Conservation (phyloP, 495 filamentous ascomycete species). For the Penicillium verhagenii region DNA sequence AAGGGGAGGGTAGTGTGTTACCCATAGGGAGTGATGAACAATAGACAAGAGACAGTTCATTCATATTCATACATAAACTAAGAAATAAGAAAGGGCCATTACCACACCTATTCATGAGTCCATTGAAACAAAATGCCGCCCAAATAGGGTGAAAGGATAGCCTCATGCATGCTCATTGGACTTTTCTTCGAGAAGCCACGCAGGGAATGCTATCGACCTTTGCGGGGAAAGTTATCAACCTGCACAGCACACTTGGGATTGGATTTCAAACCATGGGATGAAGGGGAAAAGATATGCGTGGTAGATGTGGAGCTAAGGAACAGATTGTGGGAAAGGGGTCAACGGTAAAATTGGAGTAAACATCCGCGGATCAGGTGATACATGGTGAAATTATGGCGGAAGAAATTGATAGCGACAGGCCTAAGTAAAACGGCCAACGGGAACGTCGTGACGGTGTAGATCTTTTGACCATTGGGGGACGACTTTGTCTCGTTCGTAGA, state of each 20-base stretch:
- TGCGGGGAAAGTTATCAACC: no score
- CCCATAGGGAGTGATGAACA: no score
- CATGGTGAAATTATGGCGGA: background rate
- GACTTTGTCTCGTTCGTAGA: slow-evolving; percentile 82
- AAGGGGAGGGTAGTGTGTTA: no score
- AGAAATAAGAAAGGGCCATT: slow-evolving; percentile 8
- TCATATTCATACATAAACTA: slow-evolving; percentile 29
- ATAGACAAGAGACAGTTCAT: background rate
- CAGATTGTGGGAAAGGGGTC: background rate
- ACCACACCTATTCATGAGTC: slow-evolving; percentile 12
- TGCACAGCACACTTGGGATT: background rate
- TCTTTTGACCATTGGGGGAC: slow-evolving; percentile 81
- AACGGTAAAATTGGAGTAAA: background rate
- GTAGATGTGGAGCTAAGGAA: background rate
- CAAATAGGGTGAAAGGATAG: no score
- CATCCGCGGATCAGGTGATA: background rate
- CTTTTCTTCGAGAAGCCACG: background rate
- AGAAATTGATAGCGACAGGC: background rate
- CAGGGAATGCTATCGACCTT: background rate
- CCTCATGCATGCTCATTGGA: background rate
- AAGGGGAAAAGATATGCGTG: background rate
- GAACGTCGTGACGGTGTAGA: slow-evolving; percentile 61
- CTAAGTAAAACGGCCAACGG: slow-evolving; percentile 38
- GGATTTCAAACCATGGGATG: background rate
- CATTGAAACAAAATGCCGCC: slow-evolving; percentile 6